Conservation (phyloP, 805 yeast species). For the Hanseniaspora valbyensis region DNA sequence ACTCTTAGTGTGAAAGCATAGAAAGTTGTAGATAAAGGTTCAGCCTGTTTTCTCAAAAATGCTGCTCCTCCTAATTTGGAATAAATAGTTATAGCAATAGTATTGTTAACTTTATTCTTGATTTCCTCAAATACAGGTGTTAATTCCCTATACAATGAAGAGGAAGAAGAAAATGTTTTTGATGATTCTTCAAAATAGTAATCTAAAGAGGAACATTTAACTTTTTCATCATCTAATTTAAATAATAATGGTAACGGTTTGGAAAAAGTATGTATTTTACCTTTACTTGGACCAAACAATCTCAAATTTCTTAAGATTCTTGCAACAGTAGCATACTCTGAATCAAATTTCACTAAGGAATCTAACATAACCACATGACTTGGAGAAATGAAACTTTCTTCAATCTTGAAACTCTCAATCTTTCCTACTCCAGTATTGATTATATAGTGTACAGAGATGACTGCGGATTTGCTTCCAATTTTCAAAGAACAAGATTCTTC, state of each 20-base stretch:
- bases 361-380: slow-evolving; percentile 27
- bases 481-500: slow-evolving; percentile 51
- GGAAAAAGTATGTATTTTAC: slow-evolving; percentile 15
- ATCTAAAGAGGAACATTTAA: slow-evolving; percentile 36
- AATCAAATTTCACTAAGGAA: slow-evolving; percentile 14
- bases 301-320: not conserved
- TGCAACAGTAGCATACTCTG: not conserved
- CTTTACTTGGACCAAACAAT: not conserved
- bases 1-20: slow-evolving; percentile 69
- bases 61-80: slow-evolving; percentile 71
- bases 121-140: slow-evolving; percentile 60
- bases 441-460: slow-evolving; percentile 69
- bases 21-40: slow-evolving; percentile 71
- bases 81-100: slow-evolving; percentile 71
- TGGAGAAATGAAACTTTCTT: slow-evolving; percentile 61
- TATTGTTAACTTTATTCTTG: slow-evolving; percentile 66
- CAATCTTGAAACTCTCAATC: slow-evolving; percentile 65
- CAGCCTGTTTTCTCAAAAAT: slow-evolving; percentile 73
- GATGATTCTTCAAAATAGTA: slow-evolving; percentile 73
- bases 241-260: slow-evolving; percentile 55
- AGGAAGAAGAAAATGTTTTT: no score
- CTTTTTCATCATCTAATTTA: slow-evolving; percentile 72
- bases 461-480: slow-evolving; percentile 48
- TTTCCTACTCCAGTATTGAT: slow-evolving; percentile 63
- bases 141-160: no score